phyloP scores from a whole-genome alignment of 169 alveolate species.

The Cryptosporidium sp. region DNA sequence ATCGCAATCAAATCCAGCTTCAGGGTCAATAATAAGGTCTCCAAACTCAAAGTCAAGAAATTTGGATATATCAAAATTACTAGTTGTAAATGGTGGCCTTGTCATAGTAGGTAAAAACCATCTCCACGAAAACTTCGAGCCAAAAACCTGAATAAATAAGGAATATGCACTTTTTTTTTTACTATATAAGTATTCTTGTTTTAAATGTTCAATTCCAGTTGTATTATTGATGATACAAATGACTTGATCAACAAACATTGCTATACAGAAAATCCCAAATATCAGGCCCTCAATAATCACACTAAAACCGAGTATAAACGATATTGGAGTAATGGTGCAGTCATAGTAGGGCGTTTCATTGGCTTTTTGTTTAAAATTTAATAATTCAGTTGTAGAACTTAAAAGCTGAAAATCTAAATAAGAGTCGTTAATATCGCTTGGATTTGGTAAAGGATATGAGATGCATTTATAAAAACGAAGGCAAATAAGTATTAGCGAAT shows the following conservation, averaged over 20 bases:
- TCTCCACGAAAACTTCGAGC: conserved; percentile 59
- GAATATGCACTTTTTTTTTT: conserved; percentile 30
- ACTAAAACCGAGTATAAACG: conserved; percentile 50
- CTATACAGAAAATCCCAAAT: conserved; percentile 63
- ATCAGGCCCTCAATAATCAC: conserved; percentile 49
- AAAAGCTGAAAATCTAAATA: background rate
- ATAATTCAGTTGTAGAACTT: background rate
- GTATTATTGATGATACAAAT: conserved; percentile 58
- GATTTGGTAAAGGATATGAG: conserved; percentile 18
- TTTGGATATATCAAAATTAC: conserved; percentile 22
- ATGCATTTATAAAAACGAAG: conserved; percentile 48
- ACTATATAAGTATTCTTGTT: conserved; percentile 57
- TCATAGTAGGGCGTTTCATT: background rate
- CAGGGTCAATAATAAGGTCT: conserved; percentile 26
- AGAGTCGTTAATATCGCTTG: background rate
- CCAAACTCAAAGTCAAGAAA: conserved; percentile 53
- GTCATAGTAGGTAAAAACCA: conserved; percentile 72
- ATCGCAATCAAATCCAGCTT: conserved; percentile 36
- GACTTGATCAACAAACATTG: conserved; percentile 66
- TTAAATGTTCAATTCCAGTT: conserved; percentile 69
- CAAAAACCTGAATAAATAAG: conserved; percentile 44
- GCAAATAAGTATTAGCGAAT: conserved; percentile 42
- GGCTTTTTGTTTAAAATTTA: background rate
- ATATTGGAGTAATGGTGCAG: conserved; percentile 36
- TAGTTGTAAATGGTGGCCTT: conserved; percentile 45